These are phyloP conservation scores for Scleroderma bovista DNA, from an alignment of 768 basidiomycete genomes.

Conservation along the genomic window DNA sequence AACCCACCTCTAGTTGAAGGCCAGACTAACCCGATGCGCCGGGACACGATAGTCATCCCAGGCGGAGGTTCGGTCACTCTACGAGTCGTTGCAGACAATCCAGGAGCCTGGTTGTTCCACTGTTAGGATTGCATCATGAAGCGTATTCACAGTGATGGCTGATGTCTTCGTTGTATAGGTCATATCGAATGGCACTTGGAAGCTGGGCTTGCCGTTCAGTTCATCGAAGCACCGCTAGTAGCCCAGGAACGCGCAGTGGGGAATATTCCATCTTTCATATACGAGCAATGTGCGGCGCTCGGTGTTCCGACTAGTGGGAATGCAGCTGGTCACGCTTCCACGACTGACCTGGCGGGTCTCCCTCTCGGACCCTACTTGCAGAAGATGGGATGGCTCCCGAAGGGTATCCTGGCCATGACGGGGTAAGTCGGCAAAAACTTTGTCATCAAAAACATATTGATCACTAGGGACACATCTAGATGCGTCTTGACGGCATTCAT, in stretches of 20 bases:
- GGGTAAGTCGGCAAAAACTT: slow-evolving; percentile 39
- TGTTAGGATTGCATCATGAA: slow-evolving; percentile 40
- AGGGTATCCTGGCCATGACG: slow-evolving; percentile 71
- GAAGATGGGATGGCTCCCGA: slow-evolving; percentile 63
- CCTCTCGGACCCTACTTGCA: slow-evolving; percentile 69
- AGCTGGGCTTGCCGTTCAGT: slow-evolving; percentile 76
- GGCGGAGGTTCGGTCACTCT: slow-evolving; percentile 63
- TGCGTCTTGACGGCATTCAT: slow-evolving; percentile 79
- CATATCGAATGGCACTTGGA: slow-evolving; percentile 87
- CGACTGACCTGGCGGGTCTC: slow-evolving; percentile 65
- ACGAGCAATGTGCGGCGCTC: slow-evolving; percentile 68
- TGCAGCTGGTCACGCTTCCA: slow-evolving; percentile 72
- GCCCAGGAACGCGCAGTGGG: slow-evolving; percentile 48
- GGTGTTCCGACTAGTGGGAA: slow-evolving; percentile 68
- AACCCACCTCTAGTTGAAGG: slow-evolving; percentile 79
- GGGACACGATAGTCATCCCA: slow-evolving; percentile 83
- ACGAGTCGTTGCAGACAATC: slow-evolving; percentile 84
- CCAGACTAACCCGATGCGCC: slow-evolving; percentile 83
- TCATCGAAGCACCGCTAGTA: slow-evolving; percentile 76
- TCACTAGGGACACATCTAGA: slow-evolving; percentile 33
- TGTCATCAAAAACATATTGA: neutral
- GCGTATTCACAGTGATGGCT: neutral
- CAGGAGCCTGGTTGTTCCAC: slow-evolving; percentile 85
- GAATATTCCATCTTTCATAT: slow-evolving; percentile 51
- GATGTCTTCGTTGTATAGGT: slow-evolving; percentile 36